These are phyloP conservation scores for Abrus precatorius DNA, from an alignment of 306 rosid species.

Conservation along the genomic window DNA sequence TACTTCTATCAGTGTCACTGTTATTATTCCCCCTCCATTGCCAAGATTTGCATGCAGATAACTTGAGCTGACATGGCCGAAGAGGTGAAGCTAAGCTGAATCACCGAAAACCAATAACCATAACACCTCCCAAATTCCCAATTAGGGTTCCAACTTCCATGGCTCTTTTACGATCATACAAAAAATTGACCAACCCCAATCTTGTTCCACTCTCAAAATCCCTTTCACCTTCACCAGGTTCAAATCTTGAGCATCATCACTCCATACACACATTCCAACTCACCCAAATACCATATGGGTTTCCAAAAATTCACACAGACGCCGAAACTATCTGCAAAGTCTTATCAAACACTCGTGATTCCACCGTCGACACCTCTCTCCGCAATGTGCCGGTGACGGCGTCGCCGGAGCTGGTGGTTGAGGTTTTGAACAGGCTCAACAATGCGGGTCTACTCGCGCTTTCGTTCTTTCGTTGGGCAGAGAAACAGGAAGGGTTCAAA, in stretches of 20 bases:
- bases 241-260: slow-evolving; percentile 10
- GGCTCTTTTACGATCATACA: slow-evolving; percentile 52
- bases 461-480: slow-evolving; percentile 85
- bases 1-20: slow-evolving; percentile 19
- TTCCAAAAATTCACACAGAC: slow-evolving; percentile 19
- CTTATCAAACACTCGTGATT: slow-evolving; percentile 49
- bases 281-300: slow-evolving; percentile 21
- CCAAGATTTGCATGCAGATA: no score
- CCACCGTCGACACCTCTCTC: slow-evolving; percentile 56
- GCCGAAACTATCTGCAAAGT: slow-evolving; percentile 62
- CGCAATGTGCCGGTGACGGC: slow-evolving; percentile 44
- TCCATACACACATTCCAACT: slow-evolving; percentile 6
- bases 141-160: slow-evolving; percentile 23
- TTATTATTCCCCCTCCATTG: neutral
- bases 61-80: no score
- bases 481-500: slow-evolving; percentile 70
- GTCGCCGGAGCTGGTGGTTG: slow-evolving; percentile 63
- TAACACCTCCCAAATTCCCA: no score
- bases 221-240: slow-evolving; percentile 36
- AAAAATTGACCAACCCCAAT: slow-evolving; percentile 27
- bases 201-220: slow-evolving; percentile 37
- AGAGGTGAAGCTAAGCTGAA: no score
- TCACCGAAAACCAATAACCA: no score
- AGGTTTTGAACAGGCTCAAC: slow-evolving; percentile 74
- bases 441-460: slow-evolving; percentile 84